Evolutionary conservation across 1,139 yeast genomes (phyloP), one percentile per base, ranked within the genome.

Genomic region (Blastobotrys serpentis): DNA sequence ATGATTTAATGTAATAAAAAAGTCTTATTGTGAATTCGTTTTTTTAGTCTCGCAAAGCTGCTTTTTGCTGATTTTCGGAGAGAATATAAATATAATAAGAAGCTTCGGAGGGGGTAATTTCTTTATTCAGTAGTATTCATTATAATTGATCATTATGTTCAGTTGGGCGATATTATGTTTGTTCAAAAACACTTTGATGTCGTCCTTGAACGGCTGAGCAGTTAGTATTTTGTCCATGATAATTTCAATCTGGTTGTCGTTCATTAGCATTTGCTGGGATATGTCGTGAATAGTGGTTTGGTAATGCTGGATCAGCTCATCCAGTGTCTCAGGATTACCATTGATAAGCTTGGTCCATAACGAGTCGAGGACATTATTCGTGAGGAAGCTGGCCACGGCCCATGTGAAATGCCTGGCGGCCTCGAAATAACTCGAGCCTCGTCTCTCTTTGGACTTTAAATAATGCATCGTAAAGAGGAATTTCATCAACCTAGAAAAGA

Each of bases 401-500:
- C 46, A 41, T n/a, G 55, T 44, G 36, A 57, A 51, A 17, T 52
- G 51, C 37, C 52, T 46, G 10, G 52, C 41, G 30, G 44, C 43
- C 13, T 49, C 52, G 17, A 16, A 32, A 21, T 38, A 38, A 6
- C 32, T 19, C 2, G 14, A 19, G 18, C n/a, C 25, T 6, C 39
- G 18, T 13, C 25, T 22, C 22, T 43, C 29, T 32, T 51, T 45
- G 26, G 30, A 23, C 29, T 50, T 56, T 26, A 54, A 37, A 26
- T 43, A 25, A 17, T 51, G 51, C 32, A 37, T 33, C 2, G 55
- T 18, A 19, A 57, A 51, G 23, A 54, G 45, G 4, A 49, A 34
- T 16, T 43, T 47, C 21, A 58, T 42, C 22, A 56, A 46, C 17
- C 53, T 44, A 8, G 42, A 16, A 43, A 58, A 59, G 8, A 56